phyloP scores from a whole-genome alignment of 768 basidiomycete species.

The Clitopilus hobsonii region DNA sequence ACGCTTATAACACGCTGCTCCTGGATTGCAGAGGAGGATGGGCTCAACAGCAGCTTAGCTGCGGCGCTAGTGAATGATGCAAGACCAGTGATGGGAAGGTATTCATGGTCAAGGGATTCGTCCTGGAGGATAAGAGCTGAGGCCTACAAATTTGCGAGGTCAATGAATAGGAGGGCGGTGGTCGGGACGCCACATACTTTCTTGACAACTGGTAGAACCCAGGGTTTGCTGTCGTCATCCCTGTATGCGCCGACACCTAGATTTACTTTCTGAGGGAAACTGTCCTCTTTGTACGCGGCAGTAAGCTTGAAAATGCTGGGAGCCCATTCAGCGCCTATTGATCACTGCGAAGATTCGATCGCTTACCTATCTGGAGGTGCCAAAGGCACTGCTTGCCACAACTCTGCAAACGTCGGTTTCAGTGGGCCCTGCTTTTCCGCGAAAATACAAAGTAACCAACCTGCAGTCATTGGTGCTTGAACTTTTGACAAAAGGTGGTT shows the following conservation, averaged over 20 bases:
- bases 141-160: conserved; percentile 42
- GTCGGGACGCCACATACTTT: conserved; percentile 43
- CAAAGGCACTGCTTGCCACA: conserved; percentile 72
- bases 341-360: background rate
- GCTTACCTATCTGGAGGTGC: conserved; percentile 81
- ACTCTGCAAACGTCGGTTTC: conserved; percentile 39
- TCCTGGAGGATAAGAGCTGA: conserved; percentile 66
- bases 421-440: conserved; percentile 7
- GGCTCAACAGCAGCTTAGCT: conserved; percentile 75
- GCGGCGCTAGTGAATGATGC: conserved; percentile 79
- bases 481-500: conserved; percentile 41
- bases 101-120: conserved; percentile 82
- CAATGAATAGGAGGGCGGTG: background rate
- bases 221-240: conserved; percentile 82
- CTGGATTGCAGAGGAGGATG: conserved; percentile 63
- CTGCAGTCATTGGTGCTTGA: conserved; percentile 42
- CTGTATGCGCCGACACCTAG: conserved; percentile 92
- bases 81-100: conserved; percentile 86
- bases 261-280: conserved; percentile 76
- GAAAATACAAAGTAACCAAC: conserved; percentile 29
- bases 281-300: conserved; percentile 81
- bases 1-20: conserved; percentile 73
- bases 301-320: conserved; percentile 87
- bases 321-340: background rate
- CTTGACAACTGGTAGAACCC: conserved; percentile 89